Percentiles rank a stretch among this genome's conserved stretches.
These are phyloP conservation scores for Petunia axillaris DNA, from an alignment of 257 asterid genomes.

Conservation along the genomic window DNA sequence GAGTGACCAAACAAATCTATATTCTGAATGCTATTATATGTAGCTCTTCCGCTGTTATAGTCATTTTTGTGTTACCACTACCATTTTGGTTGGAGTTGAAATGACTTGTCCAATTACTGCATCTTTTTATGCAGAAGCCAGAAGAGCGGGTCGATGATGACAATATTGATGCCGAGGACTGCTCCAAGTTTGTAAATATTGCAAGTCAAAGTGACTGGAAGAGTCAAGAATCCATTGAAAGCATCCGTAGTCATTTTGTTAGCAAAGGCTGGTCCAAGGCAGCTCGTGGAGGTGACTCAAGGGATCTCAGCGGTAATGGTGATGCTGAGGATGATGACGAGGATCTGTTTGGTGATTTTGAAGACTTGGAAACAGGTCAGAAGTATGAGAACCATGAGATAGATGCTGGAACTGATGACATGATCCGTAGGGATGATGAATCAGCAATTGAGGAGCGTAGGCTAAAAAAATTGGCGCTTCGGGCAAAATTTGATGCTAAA, in stretches of 20 bases:
- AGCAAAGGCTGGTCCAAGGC: conserved; percentile 90
- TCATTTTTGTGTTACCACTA: background rate
- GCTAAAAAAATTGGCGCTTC: conserved; percentile 87
- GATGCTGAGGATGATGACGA: conserved; percentile 49
- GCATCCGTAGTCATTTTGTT: conserved; percentile 87
- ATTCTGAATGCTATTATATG: background rate
- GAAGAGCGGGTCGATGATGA: conserved; percentile 48
- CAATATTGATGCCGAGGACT: conserved; percentile 69
- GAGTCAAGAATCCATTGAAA: conserved; percentile 51
- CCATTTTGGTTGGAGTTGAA: conserved; percentile 13
- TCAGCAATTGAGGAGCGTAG: conserved; percentile 68
- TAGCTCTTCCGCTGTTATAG: background rate
- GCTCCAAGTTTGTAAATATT: conserved; percentile 64
- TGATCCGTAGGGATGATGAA: conserved; percentile 44
- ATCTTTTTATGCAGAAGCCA: conserved; percentile 52
- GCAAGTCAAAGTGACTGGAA: conserved; percentile 59
- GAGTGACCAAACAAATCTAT: background rate
- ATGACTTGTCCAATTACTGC: background rate
- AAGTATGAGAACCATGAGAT: conserved; percentile 50
- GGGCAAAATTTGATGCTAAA: conserved; percentile 89
- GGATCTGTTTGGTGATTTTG: conserved; percentile 76
- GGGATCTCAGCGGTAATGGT: conserved; percentile 41
- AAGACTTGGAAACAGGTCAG: conserved; percentile 94
- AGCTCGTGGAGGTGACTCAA: conserved; percentile 60
- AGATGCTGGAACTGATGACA: conserved; percentile 34